Evolutionary conservation across 805 yeast genomes (phyloP), one percentile per base, ranked within the genome.

Genomic region (Debaryomyces tyrocola): DNA sequence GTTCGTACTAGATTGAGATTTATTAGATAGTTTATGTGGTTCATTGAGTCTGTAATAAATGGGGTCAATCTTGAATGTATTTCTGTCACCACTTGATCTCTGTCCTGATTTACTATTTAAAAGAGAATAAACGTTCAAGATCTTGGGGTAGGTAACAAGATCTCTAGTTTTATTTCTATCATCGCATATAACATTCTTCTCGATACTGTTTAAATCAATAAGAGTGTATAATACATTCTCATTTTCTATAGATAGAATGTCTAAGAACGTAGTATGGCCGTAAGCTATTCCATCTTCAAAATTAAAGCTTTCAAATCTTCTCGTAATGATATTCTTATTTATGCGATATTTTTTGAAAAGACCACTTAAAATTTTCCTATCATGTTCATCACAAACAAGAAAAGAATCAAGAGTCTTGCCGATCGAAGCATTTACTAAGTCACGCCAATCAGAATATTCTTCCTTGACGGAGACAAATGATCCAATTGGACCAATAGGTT

Each of bases 401-500:
- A 89, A 90, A 0, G 89, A 73, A 34, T 75, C 80, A 7, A 87
- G 62, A 0, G 79, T 63, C 8, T 68, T 64, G 2, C 74, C 74
- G 27, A 90, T 60, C 1, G 73, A 58, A 0, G 79, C 63, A 55
- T 88, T 95, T 6, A 91, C 59, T 4, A 85, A 63, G 20, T 76
- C 77, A 4, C 75, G 66, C 90, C 90, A 91, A 24, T 69, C 60
- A 17, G 73, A 65, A 54, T 65, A 79, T 7, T 76, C 82, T 1
- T 67, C 60, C 56, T 81, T 85, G 11, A 92, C 69, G 4, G 78
- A 70, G 2, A 90, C 70, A 48, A 68, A 67, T 3, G 73, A 53
- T 1, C 96, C 97, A 2, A 92, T 51, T 0, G 99, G 99, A 0
- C 98, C 98, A 14, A 85, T 63, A 0, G 96, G 96, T 31, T 57